Conservation (phyloP, 805 yeast genomes). For the Wickerhamomyces hampshirensis region DNA sequence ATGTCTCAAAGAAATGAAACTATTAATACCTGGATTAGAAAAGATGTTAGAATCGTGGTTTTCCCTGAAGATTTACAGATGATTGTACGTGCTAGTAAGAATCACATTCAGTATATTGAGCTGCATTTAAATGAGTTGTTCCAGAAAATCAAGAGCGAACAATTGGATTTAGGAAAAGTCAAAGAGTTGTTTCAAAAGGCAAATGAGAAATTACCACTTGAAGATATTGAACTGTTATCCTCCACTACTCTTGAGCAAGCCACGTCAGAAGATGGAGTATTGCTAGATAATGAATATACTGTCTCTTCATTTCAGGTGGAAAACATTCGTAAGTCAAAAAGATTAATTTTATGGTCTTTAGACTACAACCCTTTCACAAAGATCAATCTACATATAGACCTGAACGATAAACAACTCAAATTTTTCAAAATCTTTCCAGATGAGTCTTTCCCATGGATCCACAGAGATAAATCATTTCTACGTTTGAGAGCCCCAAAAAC, state of each 20-base stretch:
- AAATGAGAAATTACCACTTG: constrained; percentile 14
- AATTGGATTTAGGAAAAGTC: constrained; percentile 15
- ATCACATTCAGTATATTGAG: constrained; percentile 23
- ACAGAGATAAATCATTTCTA: constrained; percentile 18
- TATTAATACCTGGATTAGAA: constrained; percentile 23
- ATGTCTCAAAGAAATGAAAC: constrained; percentile 14
- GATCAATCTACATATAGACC: constrained; percentile 9
- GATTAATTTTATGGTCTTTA: constrained; percentile 23
- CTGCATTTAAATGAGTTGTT: constrained; percentile 16
- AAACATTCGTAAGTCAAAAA: constrained; percentile 19
- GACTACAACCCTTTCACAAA: constrained; percentile 21
- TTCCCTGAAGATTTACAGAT: constrained; percentile 17
- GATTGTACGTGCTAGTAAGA: constrained; percentile 19
- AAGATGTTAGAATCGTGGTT: constrained; percentile 21
- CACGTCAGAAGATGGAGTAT: constrained; percentile 3
- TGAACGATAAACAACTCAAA: constrained; percentile 4
- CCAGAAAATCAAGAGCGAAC: constrained; percentile 9
- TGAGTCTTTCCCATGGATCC: constrained; percentile 23
- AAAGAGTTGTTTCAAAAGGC: constrained; percentile 7
- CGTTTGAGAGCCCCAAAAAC: constrained; percentile 19
- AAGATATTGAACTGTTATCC: constrained; percentile 20
- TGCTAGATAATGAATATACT: constrained; percentile 5
- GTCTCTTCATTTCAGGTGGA: constrained; percentile 18
- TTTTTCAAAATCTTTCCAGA: constrained; percentile 10
- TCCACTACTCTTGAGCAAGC: constrained; percentile 20